These are phyloP conservation scores for Aurantiochytrium sp. DNA, from an alignment of 108 stramenopile genomes.

Conservation along the genomic window DNA sequence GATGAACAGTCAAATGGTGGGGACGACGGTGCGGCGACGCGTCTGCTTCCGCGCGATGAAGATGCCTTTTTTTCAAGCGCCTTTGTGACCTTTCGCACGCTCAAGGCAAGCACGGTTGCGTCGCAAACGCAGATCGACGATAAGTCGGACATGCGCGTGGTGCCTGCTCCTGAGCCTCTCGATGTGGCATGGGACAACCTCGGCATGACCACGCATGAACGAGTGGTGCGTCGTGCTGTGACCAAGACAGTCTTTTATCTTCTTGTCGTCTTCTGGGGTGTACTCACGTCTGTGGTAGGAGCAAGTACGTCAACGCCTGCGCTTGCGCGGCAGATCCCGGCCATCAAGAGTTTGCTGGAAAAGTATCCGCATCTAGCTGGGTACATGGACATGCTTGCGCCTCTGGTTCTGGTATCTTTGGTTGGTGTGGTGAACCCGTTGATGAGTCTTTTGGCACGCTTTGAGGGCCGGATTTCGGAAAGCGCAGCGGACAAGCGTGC, in stretches of 20 bases:
- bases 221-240: background rate
- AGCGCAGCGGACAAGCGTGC: conserved; percentile 3
- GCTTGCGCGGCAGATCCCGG: background rate
- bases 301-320: conserved; percentile 4
- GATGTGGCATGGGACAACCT: conserved; percentile 4
- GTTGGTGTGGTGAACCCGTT: background rate
- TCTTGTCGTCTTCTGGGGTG: background rate
- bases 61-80: background rate
- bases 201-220: background rate
- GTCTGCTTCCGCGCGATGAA: background rate
- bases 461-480: background rate
- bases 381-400: background rate
- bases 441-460: conserved; percentile 7
- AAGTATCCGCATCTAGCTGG: background rate
- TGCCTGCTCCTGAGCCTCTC: background rate
- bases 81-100: background rate
- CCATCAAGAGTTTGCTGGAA: background rate
- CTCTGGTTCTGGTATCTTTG: background rate
- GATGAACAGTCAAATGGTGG: background rate
- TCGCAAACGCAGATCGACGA: conserved; percentile 5
- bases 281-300: background rate
- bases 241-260: background rate
- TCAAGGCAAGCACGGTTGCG: background rate
- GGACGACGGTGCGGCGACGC: background rate
- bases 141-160: background rate